phyloP scores from a whole-genome alignment of 2,329 filamentous ascomycete genomes.

The Akanthomyces dipterigenus region DNA sequence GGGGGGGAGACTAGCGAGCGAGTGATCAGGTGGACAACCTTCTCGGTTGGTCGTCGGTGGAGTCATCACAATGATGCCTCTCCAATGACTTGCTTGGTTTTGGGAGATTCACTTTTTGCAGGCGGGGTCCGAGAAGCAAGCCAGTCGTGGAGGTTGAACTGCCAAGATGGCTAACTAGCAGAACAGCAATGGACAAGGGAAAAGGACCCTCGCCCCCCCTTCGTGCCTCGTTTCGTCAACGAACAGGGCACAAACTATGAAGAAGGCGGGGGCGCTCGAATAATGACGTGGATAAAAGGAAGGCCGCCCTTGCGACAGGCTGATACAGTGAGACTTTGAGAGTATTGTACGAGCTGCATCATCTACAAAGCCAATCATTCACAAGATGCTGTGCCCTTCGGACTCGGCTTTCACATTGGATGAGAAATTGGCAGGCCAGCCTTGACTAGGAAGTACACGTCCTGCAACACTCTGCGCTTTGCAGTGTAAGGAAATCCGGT shows the following conservation, averaged over 20 bases:
- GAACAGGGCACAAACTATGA: not conserved
- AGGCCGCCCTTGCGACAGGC: not conserved
- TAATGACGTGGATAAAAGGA: not conserved
- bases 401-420: not conserved
- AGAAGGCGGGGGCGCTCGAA: not conserved
- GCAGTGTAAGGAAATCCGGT: not conserved
- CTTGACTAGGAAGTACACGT: not conserved
- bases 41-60: not conserved
- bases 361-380: not conserved
- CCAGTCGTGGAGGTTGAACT: not conserved
- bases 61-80: not conserved
- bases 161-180: too few species aligned
- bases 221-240: not conserved
- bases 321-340: not conserved
- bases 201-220: not conserved
- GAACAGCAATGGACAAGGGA: not conserved
- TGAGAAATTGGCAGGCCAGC: not conserved
- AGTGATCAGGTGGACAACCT: slow-evolving; percentile 2
- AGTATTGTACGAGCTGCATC: too few species aligned
- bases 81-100: not conserved
- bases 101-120: not conserved
- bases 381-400: not conserved
- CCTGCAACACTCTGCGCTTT: not conserved
- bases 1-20: not conserved
- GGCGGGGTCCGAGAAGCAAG: not conserved